Evolutionary conservation across 176 grass and related monocot species (phyloP).

Genomic region (Calamus simplicifolius): DNA sequence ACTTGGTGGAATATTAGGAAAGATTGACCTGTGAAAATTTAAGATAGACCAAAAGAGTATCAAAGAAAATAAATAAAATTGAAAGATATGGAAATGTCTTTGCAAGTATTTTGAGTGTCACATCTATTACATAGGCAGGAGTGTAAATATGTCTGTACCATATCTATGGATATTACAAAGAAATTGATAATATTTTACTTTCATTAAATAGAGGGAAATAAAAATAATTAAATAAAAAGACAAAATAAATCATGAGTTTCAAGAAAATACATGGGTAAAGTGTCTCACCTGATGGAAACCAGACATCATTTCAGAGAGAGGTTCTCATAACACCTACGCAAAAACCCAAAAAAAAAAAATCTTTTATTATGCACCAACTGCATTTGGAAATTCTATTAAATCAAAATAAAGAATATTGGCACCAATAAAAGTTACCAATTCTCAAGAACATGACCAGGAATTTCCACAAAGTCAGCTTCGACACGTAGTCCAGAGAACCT

Average conservation of each 20-base stretch:
- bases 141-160: conserved; percentile 24
- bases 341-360: not conserved
- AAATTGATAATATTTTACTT: not conserved
- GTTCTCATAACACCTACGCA: conserved; percentile 81
- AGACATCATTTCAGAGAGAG: conserved; percentile 91
- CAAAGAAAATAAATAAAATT: too few relatives aligned
- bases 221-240: too few relatives aligned
- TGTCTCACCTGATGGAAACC: conserved; percentile 74
- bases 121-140: too few relatives aligned
- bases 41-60: too few relatives aligned
- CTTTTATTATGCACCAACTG: not conserved
- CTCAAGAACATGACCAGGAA: conserved; percentile 81
- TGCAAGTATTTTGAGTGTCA: too few relatives aligned
- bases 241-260: not conserved
- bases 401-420: not conserved
- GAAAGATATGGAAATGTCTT: too few relatives aligned
- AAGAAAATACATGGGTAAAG: not conserved
- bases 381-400: not conserved
- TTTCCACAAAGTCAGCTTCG: conserved; percentile 81
- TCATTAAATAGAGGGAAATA: too few relatives aligned
- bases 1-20: too few relatives aligned
- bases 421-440: conserved; percentile 48
- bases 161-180: not conserved
- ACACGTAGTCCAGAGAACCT: conserved; percentile 68
- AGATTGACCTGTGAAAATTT: too few relatives aligned